Conservation (phyloP, 2,329 filamentous ascomycete species). For the Phaeosphaeriaceae sp. region DNA sequence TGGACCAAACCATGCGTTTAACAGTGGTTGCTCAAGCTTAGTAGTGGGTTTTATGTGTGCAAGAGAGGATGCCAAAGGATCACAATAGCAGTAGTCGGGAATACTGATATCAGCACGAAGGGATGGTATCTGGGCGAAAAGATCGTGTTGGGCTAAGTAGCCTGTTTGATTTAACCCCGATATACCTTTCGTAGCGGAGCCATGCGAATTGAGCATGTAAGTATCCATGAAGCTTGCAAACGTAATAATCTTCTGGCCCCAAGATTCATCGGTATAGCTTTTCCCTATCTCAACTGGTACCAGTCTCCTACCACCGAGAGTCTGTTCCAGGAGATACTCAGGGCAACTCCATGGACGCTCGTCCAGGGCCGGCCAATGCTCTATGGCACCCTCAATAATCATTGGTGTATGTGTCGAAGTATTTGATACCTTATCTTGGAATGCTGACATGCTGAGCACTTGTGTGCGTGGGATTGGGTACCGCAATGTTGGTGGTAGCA, state of each 20-base stretch:
- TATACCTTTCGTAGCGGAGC: not conserved
- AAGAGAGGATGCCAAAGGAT: slow-evolving; percentile 51
- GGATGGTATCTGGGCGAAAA: slow-evolving; percentile 80
- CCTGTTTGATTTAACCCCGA: slow-evolving; percentile 54
- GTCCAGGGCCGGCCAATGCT: slow-evolving; percentile 79
- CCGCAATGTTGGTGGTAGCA: slow-evolving; percentile 14
- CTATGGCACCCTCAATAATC: slow-evolving; percentile 70
- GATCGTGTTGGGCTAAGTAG: slow-evolving; percentile 91
- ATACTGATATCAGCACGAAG: slow-evolving; percentile 77
- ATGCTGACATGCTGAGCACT: slow-evolving; percentile 29
- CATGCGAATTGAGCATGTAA: slow-evolving; percentile 58
- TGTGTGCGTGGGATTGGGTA: slow-evolving; percentile 28
- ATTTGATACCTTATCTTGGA: slow-evolving; percentile 36
- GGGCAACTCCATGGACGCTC: slow-evolving; percentile 73
- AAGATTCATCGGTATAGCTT: slow-evolving; percentile 84
- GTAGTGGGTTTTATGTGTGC: slow-evolving; percentile 20
- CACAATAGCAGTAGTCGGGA: slow-evolving; percentile 84
- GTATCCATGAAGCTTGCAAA: slow-evolving; percentile 73
- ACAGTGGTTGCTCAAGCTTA: slow-evolving; percentile 62
- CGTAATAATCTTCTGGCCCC: slow-evolving; percentile 80
- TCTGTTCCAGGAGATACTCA: slow-evolving; percentile 74
- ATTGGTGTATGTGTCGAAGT: slow-evolving; percentile 58
- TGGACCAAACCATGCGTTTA: slow-evolving; percentile 95
- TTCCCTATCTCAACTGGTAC: slow-evolving; percentile 87
- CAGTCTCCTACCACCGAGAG: slow-evolving; percentile 76